A percentile compares a stretch with the other conserved stretches of the same genome.
These are phyloP conservation scores for Melampsora americana DNA, from an alignment of 1,284 basidiomycete genomes.

Conservation along the genomic window DNA sequence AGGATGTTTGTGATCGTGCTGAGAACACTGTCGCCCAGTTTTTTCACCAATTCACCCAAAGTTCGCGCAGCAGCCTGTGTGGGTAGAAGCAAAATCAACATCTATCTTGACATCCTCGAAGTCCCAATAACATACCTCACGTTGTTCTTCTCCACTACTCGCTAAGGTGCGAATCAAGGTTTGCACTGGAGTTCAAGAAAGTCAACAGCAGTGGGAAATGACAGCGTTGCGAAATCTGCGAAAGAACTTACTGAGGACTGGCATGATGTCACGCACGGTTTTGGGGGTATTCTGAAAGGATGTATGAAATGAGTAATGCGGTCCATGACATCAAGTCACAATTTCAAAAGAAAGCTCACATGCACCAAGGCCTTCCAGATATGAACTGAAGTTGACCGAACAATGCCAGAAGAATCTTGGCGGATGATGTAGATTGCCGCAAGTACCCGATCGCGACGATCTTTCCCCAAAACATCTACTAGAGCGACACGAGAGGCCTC, in stretches of 20 bases:
- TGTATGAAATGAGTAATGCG: neutral
- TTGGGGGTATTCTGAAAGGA: conserved; percentile 48
- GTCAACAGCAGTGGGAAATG: conserved; percentile 3
- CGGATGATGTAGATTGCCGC: conserved; percentile 88
- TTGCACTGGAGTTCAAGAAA: conserved; percentile 25
- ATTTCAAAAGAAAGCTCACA: conserved; percentile 19
- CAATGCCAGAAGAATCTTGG: conserved; percentile 85
- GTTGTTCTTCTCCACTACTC: conserved; percentile 40
- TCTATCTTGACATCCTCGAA: neutral
- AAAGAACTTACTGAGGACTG: conserved; percentile 68
- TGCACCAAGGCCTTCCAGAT: conserved; percentile 98
- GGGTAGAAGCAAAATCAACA: neutral
- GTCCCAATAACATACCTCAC: conserved; percentile 18
- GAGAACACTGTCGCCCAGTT: conserved; percentile 90
- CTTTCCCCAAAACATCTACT: conserved; percentile 78
- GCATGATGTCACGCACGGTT: conserved; percentile 85
- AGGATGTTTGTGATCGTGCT: conserved; percentile 78
- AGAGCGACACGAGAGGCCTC: conserved; percentile 81
- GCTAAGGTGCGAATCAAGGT: conserved; percentile 41
- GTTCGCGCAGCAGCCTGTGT: conserved; percentile 67
- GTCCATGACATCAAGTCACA: neutral
- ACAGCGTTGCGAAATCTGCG: neutral
- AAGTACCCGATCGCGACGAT: conserved; percentile 84
- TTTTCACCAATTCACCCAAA: conserved; percentile 82
- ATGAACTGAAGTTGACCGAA: conserved; percentile 86